Conservation (phyloP, 169 alveolate species). For the Cryptosporidium ubiquitum region DNA sequence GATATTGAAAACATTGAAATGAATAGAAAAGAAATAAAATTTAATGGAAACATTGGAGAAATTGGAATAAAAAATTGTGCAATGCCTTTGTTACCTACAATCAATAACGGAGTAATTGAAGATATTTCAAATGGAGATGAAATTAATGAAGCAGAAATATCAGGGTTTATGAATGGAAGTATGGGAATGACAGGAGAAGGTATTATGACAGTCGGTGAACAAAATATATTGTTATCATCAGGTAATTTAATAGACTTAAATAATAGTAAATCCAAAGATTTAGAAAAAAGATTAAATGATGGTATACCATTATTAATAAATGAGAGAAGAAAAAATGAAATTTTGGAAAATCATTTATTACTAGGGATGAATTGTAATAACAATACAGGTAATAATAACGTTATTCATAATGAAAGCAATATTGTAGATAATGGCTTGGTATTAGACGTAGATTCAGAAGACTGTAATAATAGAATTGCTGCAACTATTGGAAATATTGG, state of each 20-base stretch:
- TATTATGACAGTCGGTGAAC: background rate
- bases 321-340: conserved; percentile 4
- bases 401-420: background rate
- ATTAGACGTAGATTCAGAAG: background rate
- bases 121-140: conserved; percentile 10
- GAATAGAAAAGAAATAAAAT: background rate
- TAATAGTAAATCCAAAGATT: background rate
- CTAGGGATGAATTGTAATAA: conserved; percentile 14
- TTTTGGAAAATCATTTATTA: conserved; percentile 1
- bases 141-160: conserved; percentile 47
- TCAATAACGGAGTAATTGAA: background rate
- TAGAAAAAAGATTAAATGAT: background rate
- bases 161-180: conserved; percentile 40
- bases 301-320: background rate
- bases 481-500: background rate
- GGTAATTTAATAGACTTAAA: background rate
- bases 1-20: background rate
- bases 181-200: conserved; percentile 12
- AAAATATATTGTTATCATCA: background rate
- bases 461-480: background rate
- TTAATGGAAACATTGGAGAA: background rate
- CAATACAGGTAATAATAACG: background rate
- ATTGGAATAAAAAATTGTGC: background rate
- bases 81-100: background rate
- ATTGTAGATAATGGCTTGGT: background rate